Evolutionary conservation across 2,329 filamentous ascomycete species (phyloP).

Genomic region (Xylaria sp.): DNA sequence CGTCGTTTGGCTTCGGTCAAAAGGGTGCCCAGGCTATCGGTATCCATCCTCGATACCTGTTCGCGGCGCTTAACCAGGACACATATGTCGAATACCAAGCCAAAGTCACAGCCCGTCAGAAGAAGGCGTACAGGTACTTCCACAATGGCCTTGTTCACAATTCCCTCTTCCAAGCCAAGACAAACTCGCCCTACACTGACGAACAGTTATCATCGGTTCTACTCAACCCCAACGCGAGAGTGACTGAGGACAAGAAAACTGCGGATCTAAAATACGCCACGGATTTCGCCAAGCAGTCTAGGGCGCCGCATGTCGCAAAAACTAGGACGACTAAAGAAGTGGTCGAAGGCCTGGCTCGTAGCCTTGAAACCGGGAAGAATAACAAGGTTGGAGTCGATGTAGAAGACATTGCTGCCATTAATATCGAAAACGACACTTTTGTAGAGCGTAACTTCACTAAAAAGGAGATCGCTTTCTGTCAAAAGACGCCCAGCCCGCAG

Average conservation of each 20-base stretch:
- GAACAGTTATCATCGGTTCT: conserved; percentile 88
- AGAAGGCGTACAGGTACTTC: conserved; percentile 99
- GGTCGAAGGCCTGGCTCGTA: conserved; percentile 79
- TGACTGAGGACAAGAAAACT: conserved; percentile 86
- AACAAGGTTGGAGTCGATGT: conserved; percentile 95
- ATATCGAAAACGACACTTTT: conserved; percentile 94
- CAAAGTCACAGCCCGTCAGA: conserved; percentile 93
- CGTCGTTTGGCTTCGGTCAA: conserved; percentile 98
- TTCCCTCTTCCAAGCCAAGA: conserved; percentile 95
- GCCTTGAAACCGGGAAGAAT: conserved; percentile 59
- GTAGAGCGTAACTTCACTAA: conserved; percentile 93
- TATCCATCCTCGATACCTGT: conserved; percentile 94
- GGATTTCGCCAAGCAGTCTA: conserved; percentile 72
- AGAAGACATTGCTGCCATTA: conserved; percentile 86
- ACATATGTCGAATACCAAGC: conserved; percentile 83
- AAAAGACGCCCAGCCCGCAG: conserved; percentile 78
- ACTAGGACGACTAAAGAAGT: conserved; percentile 75
- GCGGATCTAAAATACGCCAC: conserved; percentile 78
- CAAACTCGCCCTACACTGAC: conserved; percentile 87
- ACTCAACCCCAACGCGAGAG: conserved; percentile 92
- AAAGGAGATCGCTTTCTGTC: conserved; percentile 87
- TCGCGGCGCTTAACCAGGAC: conserved; percentile 87
- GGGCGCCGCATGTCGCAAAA: conserved; percentile 58
- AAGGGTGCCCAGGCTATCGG: conserved; percentile 98
- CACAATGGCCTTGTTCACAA: conserved; percentile 99